Evolutionary conservation across 2,329 filamentous ascomycete species (phyloP), one percentile per base, ranked within the genome.

Genomic region (Talaromyces pinophilus): DNA sequence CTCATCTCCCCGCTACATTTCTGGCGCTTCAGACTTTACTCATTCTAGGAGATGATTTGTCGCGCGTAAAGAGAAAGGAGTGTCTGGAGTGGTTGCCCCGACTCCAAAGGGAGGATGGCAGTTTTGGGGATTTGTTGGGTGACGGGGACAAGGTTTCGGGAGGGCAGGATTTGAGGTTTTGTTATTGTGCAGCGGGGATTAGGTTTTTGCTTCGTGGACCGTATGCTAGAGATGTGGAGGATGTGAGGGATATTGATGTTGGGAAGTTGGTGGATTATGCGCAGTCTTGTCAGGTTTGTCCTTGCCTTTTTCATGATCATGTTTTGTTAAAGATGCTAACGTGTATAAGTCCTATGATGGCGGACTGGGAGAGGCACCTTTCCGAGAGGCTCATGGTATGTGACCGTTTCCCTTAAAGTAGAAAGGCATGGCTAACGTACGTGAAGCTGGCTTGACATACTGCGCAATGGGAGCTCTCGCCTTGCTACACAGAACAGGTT

Each of bases 1-100:
- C 93, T 0, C 96, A 94, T 77, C 80, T 98, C 17, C 90, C 93
- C 0, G 92, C 92, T 0, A 97, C 93, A 0, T 94, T 91, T 76
- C 97, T 98, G 79, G 93, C 94, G 0, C 83, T 99, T 52, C 83
- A 92, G 28, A 84, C 90, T 8, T 81, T 99, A 30, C 85, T 90
- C 1, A 82, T 88, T 5, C 77, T 91, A n/a, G 83, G 84, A 3
- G 87, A 90, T 74, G 85, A 88, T 72, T 72, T 92, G 71, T 79
- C 82, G 3, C 85, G 88, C 1, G 89, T 99, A 7, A 84, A 89
- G 68, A 85, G 92, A 65, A 81, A 73, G 48, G 86, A 86, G 67
- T 90, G 91, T 67, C 77, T 98, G 70, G 74, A 78, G 48, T 97
- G 94, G 93, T 79, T 99, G 69, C 84, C 81, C 64, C 84, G 78